phyloP scores from a whole-genome alignment of 2,329 filamentous ascomycete species.

The Hysterium pulicare region DNA sequence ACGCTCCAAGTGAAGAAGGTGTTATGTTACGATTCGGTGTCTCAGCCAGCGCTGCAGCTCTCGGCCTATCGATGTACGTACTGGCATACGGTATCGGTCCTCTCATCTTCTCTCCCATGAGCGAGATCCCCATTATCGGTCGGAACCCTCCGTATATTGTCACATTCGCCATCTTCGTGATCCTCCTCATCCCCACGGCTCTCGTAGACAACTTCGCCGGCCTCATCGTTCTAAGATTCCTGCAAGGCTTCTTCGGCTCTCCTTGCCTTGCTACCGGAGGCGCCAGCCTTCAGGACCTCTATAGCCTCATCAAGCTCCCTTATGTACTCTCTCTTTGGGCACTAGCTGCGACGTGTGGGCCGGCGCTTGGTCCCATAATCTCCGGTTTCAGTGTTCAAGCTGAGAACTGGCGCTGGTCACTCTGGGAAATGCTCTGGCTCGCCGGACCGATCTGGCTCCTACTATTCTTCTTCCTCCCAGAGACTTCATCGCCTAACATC shows the following conservation, averaged over 20 bases:
- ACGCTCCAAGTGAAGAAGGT: conserved; percentile 42
- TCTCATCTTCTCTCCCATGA: conserved; percentile 63
- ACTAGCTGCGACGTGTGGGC: conserved; percentile 54
- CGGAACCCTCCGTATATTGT: conserved; percentile 65
- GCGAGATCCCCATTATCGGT: conserved; percentile 64
- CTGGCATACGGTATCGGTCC: conserved; percentile 61
- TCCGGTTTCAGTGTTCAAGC: conserved; percentile 73
- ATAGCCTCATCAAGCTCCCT: conserved; percentile 42
- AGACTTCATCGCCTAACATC: conserved; percentile 81
- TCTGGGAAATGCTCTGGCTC: conserved; percentile 82
- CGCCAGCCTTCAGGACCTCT: conserved; percentile 38
- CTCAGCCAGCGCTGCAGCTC: conserved; percentile 49
- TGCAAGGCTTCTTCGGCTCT: conserved; percentile 39
- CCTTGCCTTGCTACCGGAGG: conserved; percentile 39
- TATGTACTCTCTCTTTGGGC: conserved; percentile 46
- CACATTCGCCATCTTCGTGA: conserved; percentile 66
- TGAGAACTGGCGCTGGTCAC: conserved; percentile 76
- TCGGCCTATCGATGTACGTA: conserved; percentile 62
- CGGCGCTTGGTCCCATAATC: conserved; percentile 61
- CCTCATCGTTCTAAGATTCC: conserved; percentile 53
- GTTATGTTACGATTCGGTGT: conserved; percentile 55
- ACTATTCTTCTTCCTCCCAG: conserved; percentile 81
- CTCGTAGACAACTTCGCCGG: conserved; percentile 61
- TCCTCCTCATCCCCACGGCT: conserved; percentile 63
- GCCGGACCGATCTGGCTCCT: conserved; percentile 67